Evolutionary conservation across 2,329 filamentous ascomycete species (phyloP).

Genomic region (Rhinocladiella similis): DNA sequence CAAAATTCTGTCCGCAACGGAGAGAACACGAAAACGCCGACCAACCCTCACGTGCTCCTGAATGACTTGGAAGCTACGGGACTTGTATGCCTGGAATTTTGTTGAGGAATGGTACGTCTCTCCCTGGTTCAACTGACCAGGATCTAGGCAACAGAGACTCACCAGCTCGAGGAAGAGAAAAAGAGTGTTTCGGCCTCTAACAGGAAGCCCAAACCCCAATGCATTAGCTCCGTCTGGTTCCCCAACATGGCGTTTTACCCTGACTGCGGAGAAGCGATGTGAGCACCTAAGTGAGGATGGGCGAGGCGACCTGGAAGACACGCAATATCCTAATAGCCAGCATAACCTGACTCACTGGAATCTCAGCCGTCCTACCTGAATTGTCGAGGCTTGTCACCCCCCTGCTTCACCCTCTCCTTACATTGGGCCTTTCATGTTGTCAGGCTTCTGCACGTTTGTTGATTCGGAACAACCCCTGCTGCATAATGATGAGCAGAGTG

Average conservation of each 20-base stretch:
- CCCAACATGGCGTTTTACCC: not conserved
- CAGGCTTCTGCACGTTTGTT: not conserved
- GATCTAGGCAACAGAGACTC: no score
- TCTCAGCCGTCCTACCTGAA: not conserved
- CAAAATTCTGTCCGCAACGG: slow-evolving; percentile 7
- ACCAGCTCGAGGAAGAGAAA: no score
- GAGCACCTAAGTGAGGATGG: not conserved
- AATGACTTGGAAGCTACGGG: no score
- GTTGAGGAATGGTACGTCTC: no score
- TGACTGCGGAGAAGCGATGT: not conserved
- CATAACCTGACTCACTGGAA: no score
- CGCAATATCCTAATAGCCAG: no score
- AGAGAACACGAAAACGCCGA: not conserved
- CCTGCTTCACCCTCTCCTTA: not conserved
- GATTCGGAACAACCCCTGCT: not conserved
- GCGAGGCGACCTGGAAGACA: not conserved
- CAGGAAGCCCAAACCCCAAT: not conserved
- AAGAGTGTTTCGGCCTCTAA: no score
- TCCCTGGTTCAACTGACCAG: no score
- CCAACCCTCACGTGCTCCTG: not conserved
- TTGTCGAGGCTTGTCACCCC: not conserved
- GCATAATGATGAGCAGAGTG: not conserved
- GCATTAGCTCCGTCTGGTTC: not conserved
- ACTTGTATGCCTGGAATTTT: no score
- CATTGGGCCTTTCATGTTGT: not conserved